phyloP scores from a whole-genome alignment of 2,329 filamentous ascomycete genomes.

The Monosporascus sp. region DNA sequence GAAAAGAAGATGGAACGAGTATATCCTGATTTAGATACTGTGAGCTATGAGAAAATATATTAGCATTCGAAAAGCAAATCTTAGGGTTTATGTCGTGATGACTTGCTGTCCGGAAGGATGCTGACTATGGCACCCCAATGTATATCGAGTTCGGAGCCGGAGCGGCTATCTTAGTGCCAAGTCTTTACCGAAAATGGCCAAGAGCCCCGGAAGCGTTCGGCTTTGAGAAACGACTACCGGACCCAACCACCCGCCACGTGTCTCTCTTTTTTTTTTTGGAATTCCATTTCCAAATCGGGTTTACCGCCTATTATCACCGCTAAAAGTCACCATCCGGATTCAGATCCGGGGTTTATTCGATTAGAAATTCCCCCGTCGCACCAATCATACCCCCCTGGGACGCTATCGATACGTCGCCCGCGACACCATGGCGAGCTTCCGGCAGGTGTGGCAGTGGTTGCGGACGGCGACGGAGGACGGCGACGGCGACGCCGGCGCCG shows the following conservation, averaged over 20 bases:
- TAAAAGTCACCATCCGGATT: too few species aligned
- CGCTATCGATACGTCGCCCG: too few species aligned
- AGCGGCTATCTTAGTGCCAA: background rate
- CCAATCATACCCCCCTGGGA: too few species aligned
- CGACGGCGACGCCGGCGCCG: background rate
- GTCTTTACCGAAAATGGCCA: background rate
- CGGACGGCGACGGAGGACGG: background rate
- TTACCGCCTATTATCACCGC: background rate
- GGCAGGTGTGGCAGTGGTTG: too few species aligned
- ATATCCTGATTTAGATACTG: too few species aligned
- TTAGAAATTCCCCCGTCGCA: too few species aligned
- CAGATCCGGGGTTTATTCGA: too few species aligned
- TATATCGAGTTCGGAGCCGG: background rate
- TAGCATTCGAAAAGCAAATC: too few species aligned
- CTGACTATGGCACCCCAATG: background rate
- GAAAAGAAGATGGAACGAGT: too few species aligned
- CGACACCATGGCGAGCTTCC: too few species aligned
- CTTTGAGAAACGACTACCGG: background rate
- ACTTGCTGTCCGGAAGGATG: background rate
- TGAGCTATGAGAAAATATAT: too few species aligned
- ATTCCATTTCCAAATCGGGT: background rate
- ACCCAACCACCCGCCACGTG: background rate
- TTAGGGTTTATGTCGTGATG: too few species aligned
- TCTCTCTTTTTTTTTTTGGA: background rate
- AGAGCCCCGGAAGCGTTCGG: background rate